Evolutionary conservation across 257 asterid genomes (phyloP).

Genomic region (Orobanche coerulescens): DNA sequence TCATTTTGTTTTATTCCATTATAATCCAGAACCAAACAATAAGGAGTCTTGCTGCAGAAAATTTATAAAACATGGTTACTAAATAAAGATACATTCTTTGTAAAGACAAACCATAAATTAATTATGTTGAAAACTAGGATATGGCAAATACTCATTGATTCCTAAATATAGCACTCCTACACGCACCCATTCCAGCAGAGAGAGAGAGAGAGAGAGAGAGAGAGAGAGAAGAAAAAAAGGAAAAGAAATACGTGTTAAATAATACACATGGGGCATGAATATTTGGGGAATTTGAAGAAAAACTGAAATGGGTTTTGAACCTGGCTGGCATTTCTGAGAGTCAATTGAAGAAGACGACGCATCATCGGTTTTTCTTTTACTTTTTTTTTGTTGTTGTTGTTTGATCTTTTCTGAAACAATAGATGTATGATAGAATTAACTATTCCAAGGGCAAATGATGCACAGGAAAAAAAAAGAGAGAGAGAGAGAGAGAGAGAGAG

Average conservation of each 20-base stretch:
- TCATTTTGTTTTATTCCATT: too few species aligned
- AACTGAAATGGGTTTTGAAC: slow-evolving; percentile 24
- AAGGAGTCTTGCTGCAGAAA: too few species aligned
- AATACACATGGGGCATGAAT: background rate
- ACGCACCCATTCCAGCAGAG: too few species aligned
- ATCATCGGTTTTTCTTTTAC: slow-evolving; percentile 16
- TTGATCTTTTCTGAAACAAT: background rate
- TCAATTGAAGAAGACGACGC: slow-evolving; percentile 45
- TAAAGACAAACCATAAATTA: background rate
- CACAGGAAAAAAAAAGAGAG: background rate
- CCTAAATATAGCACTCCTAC: background rate
- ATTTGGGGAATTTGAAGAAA: background rate
- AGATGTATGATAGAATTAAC: background rate
- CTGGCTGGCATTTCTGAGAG: slow-evolving; percentile 41
- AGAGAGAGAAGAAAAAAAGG: background rate
- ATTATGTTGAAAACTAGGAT: background rate
- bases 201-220: too few species aligned
- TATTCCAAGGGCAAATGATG: background rate
- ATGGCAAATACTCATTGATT: background rate
- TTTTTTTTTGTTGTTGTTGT: too few species aligned
- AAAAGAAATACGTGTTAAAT: background rate
- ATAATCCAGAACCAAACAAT: too few species aligned
- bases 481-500: background rate
- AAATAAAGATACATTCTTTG: background rate
- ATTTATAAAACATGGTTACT: background rate